Conservation (phyloP, 2,329 filamentous ascomycete species). For the Pseudogymnoascus sp. region DNA sequence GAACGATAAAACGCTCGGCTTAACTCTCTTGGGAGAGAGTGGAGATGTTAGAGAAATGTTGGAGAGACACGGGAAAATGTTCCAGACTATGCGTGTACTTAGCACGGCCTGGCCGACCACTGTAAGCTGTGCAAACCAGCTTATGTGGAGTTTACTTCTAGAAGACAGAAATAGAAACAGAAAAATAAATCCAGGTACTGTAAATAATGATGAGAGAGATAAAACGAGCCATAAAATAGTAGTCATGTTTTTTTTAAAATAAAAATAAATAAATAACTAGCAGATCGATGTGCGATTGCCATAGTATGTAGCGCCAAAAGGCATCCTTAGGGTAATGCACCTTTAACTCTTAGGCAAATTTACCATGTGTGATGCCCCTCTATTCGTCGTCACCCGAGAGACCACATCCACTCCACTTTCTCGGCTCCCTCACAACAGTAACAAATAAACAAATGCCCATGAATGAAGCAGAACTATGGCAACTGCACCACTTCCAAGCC, state of each 20-base stretch:
- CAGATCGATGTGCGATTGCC: background rate
- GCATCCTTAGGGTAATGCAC: background rate
- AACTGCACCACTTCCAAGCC: conserved; percentile 18
- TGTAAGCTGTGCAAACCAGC: background rate
- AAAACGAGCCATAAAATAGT: background rate
- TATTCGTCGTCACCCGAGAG: conserved; percentile 3
- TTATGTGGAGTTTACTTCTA: background rate
- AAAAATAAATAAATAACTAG: background rate
- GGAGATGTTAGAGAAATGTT: conserved; percentile 8
- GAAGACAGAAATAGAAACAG: background rate
- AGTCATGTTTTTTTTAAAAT: conserved; percentile 9
- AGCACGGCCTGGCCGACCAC: conserved; percentile 1
- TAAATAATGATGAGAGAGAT: background rate
- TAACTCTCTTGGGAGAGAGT: background rate
- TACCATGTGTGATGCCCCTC: background rate
- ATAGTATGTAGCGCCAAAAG: background rate
- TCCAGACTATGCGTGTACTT: background rate
- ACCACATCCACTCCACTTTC: background rate
- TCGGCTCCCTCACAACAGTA: conserved; percentile 6
- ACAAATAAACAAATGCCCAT: background rate
- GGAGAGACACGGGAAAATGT: conserved; percentile 5
- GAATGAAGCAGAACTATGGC: conserved; percentile 3
- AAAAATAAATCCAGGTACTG: background rate
- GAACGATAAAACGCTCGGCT: background rate
- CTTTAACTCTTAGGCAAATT: background rate